Base-by-base conservation (phyloP, 768 basidiomycete species). In the Pholiota conissans region DNA sequence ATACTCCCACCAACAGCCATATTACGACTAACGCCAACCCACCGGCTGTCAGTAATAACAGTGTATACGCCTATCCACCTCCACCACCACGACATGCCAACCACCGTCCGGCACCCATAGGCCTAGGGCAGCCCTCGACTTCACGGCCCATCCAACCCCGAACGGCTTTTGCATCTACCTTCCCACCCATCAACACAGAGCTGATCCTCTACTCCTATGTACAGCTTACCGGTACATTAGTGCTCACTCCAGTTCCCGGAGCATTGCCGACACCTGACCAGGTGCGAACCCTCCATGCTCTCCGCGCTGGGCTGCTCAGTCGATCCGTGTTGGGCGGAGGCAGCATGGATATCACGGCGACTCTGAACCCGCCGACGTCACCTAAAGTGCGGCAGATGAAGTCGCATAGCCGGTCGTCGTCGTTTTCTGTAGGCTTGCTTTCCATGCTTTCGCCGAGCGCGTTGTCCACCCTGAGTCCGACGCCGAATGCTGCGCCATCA, bases 121-220 rank as follows among this genome's bases (percentile, higher is more conserved):
- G 80, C 5, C 73, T 85, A 0, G 86, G 85, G 0, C 79, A 80
- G 16, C 67, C 80, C 1, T 50, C 57, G 67, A 42, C 73, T 63
- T 48, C 57, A 46, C 61, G 57, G 47, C 69, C 50, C 42, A 63
- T 40, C 70, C 73, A 13, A 9, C 51, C 64, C 22, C 77, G 76
- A 22, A 74, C 76, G 1, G 76, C 81, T 4, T 78, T 75, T 57
- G 69, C 78, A 16, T 72, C 78, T 3, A 69, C 77, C 14, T 81
- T 83, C 65, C 72, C 80, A 30, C 70, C 76, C 22, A 69, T 79
- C 3, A 83, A 83, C 3, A 83, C 82, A 0, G 89, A 93, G 61
- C 73, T 91, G 16, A 83, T 95, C 18, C 80, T 95, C 1, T 95
- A 95, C 69, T 86, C 93, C 0, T 95, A 95, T 63, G 91, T 86